Percentiles rank a stretch among this genome's conserved stretches.
Conservation (phyloP, 1,284 basidiomycete species). For the Mycosarcoma mackinlayi region DNA sequence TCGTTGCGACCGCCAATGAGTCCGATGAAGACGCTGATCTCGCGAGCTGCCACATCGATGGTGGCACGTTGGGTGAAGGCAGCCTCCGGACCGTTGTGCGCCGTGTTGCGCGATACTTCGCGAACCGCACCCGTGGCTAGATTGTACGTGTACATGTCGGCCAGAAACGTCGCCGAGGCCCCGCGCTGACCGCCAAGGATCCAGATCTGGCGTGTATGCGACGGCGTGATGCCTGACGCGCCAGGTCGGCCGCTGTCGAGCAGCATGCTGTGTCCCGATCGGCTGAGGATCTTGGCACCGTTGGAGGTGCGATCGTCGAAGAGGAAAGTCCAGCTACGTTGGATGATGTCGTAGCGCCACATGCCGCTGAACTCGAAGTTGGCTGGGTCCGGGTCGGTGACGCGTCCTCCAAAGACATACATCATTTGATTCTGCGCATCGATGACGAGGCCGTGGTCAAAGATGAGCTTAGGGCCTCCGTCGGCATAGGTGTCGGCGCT, state of each 20-base stretch:
- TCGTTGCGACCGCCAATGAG: slow-evolving; percentile 53
- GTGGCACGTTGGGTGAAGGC: slow-evolving; percentile 67
- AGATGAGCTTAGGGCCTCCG: slow-evolving; percentile 79
- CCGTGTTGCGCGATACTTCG: slow-evolving; percentile 48
- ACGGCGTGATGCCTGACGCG: slow-evolving; percentile 39
- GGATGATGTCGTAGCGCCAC: slow-evolving; percentile 66
- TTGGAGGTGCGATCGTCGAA: slow-evolving; percentile 61
- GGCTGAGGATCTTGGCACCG: slow-evolving; percentile 41
- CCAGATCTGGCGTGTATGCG: slow-evolving; percentile 60
- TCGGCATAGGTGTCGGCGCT: slow-evolving; percentile 67
- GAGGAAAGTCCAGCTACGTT: slow-evolving; percentile 61
- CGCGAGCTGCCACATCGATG: slow-evolving; percentile 55
- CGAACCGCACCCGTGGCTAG: slow-evolving; percentile 52
- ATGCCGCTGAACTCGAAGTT: slow-evolving; percentile 65
- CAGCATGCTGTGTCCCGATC: slow-evolving; percentile 67
- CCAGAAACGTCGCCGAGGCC: slow-evolving; percentile 58
- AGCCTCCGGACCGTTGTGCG: slow-evolving; percentile 60
- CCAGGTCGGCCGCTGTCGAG: slow-evolving; percentile 55
- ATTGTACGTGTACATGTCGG: slow-evolving; percentile 66
- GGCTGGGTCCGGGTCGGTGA: slow-evolving; percentile 73
- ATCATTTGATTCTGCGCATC: slow-evolving; percentile 78
- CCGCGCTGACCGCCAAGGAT: slow-evolving; percentile 66
- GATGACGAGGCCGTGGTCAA: slow-evolving; percentile 83
- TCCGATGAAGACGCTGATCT: slow-evolving; percentile 66
- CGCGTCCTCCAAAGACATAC: slow-evolving; percentile 81